Evolutionary conservation across 495 filamentous ascomycete genomes (phyloP).

Genomic region (Bathelium albidoporum): DNA sequence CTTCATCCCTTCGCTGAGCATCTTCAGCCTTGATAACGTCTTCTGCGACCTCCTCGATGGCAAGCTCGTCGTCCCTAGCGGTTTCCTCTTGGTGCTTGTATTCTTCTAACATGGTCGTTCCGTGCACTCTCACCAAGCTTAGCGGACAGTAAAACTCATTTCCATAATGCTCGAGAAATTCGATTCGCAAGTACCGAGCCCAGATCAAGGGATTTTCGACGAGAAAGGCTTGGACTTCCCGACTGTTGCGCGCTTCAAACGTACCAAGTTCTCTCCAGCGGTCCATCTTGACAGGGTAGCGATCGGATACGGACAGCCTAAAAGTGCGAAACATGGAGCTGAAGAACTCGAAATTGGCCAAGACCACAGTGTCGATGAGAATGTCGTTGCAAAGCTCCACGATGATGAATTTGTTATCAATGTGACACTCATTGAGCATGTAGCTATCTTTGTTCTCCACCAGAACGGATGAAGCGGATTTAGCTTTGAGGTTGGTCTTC

Average conservation of each 20-base stretch:
- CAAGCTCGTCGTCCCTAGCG: conserved; percentile 42
- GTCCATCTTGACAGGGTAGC: conserved; percentile 82
- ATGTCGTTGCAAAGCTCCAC: conserved; percentile 89
- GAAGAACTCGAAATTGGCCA: conserved; percentile 98
- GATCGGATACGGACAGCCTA: conserved; percentile 78
- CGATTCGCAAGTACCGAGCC: conserved; percentile 83
- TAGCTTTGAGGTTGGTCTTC: conserved; percentile 76
- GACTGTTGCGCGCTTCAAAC: conserved; percentile 81
- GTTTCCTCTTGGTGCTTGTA: conserved; percentile 66
- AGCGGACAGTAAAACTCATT: conserved; percentile 94
- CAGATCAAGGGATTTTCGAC: conserved; percentile 90
- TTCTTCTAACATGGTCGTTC: conserved; percentile 92
- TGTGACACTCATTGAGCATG: conserved; percentile 86
- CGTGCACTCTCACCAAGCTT: conserved; percentile 82
- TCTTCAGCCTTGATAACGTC: conserved; percentile 15
- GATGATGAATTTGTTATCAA: conserved; percentile 84
- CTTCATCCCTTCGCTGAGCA: conserved; percentile 18
- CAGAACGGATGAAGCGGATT: conserved; percentile 74
- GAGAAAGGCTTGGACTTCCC: conserved; percentile 88
- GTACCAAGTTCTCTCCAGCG: conserved; percentile 85
- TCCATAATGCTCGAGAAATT: conserved; percentile 88
- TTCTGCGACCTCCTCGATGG: conserved; percentile 34
- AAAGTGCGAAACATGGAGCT: conserved; percentile 91
- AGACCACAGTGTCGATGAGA: conserved; percentile 84
- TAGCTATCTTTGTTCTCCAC: conserved; percentile 98